These are phyloP conservation scores for Auriculariales sp. DNA, from an alignment of 768 basidiomycete species.

Conservation along the genomic window DNA sequence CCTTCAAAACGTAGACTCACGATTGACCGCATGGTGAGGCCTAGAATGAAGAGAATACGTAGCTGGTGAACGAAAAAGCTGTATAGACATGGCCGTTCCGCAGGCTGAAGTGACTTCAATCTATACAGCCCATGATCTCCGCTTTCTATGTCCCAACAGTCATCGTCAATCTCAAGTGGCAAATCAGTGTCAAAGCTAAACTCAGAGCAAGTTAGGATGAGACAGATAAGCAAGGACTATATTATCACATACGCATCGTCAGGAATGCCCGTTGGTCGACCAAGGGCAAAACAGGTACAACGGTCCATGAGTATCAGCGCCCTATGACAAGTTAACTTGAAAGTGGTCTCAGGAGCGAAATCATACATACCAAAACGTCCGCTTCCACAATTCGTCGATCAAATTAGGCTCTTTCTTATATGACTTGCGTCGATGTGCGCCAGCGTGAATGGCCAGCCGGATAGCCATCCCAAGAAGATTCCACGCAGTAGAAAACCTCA, in stretches of 20 bases:
- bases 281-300: slow-evolving; percentile 18
- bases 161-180: slow-evolving; percentile 27
- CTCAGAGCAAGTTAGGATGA: neutral
- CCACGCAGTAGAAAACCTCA: too few species aligned
- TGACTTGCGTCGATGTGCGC: slow-evolving; percentile 52
- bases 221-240: neutral
- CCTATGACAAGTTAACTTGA: too few species aligned
- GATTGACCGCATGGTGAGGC: slow-evolving; percentile 53
- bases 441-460: too few species aligned
- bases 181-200: slow-evolving; percentile 28
- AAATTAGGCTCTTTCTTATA: slow-evolving; percentile 31
- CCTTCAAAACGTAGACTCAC: slow-evolving; percentile 23
- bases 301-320: slow-evolving; percentile 16
- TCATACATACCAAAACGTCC: slow-evolving; percentile 63
- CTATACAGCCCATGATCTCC: slow-evolving; percentile 14
- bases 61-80: slow-evolving; percentile 50
- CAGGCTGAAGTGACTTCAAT: slow-evolving; percentile 34
- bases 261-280: slow-evolving; percentile 22
- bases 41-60: slow-evolving; percentile 53
- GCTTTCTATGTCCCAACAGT: too few species aligned
- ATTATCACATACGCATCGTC: slow-evolving; percentile 20
- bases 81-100: slow-evolving; percentile 41
- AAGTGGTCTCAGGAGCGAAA: too few species aligned
- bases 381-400: slow-evolving; percentile 63
- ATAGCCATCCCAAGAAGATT: too few species aligned